Evolutionary conservation across 495 filamentous ascomycete species (phyloP), one percentile per base, ranked within the genome.

Genomic region (Thozetella sp.): DNA sequence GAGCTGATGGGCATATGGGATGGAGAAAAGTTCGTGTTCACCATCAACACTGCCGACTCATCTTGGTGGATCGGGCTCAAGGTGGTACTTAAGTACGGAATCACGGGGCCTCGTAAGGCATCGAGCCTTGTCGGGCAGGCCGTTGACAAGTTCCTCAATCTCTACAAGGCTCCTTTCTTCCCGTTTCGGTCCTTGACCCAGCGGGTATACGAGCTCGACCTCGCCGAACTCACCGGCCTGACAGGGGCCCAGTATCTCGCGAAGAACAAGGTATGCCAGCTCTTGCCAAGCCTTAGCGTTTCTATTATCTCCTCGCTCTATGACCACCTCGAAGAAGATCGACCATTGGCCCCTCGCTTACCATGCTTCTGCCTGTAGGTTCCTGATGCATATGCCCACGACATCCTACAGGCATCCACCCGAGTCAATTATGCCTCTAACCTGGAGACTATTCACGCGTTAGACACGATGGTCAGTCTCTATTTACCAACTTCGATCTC

Each of bases 391-490:
- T 99, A 96, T 67, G 75, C 90, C 1, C 85, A 85, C 12, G 93
- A 99, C 51, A 86, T 99, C 45, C 85, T 99, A 13, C 96, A 98
- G 75, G 92, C 95, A 1, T 90, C 87, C 62, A 98, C 95, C 0
- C 82, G 95, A 3, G 95, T 98, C 46, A 99, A 99, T 68, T 98
- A 98, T 76, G 95, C 90, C 0, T 91, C 94, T 62, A 97, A 99
- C 60, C 69, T 99, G 6, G 80, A 74, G 2, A 71, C 87, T 48
- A 95, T 98, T 26, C 94, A 99, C 66, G 96, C 92, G 2, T 72
- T 99, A 11, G 92, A 94, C 63, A 86, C 93, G 0, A 94, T 97
- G 89, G 95, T 97, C 17, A 89, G 92, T 68, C 23, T 0, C 30
- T 17, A 6, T 37, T 17, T 37, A 17, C 30, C 17, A 9, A 37